Conservation (phyloP, 2,329 filamentous ascomycete genomes). For the Arthrobotrys megalospora region DNA sequence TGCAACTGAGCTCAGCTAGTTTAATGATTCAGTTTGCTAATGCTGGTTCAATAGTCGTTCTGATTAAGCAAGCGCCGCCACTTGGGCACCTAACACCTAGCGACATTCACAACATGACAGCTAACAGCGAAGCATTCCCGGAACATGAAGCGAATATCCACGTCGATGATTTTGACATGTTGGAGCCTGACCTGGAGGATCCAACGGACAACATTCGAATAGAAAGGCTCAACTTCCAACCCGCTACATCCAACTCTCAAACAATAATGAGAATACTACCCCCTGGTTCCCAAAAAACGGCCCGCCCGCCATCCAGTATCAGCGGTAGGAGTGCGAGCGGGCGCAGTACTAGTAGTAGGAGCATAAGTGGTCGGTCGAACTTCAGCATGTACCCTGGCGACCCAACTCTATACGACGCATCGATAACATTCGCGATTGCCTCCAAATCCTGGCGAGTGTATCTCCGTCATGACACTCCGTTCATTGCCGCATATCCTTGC, state of each 20-base stretch:
- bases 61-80: conserved; percentile 75
- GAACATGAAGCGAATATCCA: conserved; percentile 74
- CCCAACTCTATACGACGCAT: conserved; percentile 72
- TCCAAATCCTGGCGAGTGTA: conserved; percentile 74
- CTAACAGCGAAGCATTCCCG: conserved; percentile 78
- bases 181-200: conserved; percentile 73
- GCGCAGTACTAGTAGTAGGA: conserved; percentile 57
- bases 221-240: conserved; percentile 75
- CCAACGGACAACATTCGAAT: conserved; percentile 78
- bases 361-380: conserved; percentile 48
- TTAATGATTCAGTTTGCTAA: conserved; percentile 13
- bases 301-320: conserved; percentile 53
- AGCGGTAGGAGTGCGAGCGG: conserved; percentile 50
- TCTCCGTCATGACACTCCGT: conserved; percentile 77
- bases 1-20: neutral
- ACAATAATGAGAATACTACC: conserved; percentile 58
- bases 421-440: conserved; percentile 76
- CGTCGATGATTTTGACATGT: conserved; percentile 77
- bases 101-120: conserved; percentile 77
- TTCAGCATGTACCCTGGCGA: conserved; percentile 52
- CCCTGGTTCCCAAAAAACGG: conserved; percentile 38
- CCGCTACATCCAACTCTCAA: conserved; percentile 44
- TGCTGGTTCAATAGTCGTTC: conserved; percentile 72
- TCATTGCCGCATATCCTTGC: conserved; percentile 77
- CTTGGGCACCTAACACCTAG: conserved; percentile 72